Conservation (phyloP, 768 basidiomycete species). For the Agrocybe praecox region DNA sequence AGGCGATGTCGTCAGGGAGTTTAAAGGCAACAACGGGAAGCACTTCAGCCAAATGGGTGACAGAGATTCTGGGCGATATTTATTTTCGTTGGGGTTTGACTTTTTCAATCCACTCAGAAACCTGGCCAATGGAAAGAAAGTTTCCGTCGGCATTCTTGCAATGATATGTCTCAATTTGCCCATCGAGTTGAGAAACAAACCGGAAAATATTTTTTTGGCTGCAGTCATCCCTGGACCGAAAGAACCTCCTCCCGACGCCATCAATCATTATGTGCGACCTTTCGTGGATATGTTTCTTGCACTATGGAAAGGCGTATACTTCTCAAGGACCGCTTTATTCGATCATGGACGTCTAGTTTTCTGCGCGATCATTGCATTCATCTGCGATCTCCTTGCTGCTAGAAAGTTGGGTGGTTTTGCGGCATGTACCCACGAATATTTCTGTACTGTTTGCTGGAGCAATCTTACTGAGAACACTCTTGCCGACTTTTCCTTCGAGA, state of each 20-base stretch:
- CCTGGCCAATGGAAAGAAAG: conserved; percentile 19
- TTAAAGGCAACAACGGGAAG: neutral
- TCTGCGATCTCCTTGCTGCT: conserved; percentile 39
- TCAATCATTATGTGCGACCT: conserved; percentile 31
- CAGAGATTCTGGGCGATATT: neutral
- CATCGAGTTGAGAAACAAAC: conserved; percentile 26
- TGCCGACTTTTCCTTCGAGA: conserved; percentile 15
- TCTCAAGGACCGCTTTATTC: conserved; percentile 1
- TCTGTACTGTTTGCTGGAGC: conserved; percentile 16
- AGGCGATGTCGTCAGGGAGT: neutral
- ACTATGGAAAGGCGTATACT: conserved; percentile 7
- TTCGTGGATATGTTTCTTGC: conserved; percentile 27
- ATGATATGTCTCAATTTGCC: conserved; percentile 36
- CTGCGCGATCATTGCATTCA: conserved; percentile 25
- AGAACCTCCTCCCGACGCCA: conserved; percentile 24
- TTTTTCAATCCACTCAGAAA: conserved; percentile 36
- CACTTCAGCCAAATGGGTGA: neutral
- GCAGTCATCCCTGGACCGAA: conserved; percentile 30
- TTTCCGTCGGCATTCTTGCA: conserved; percentile 32
- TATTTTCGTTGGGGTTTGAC: conserved; percentile 30
- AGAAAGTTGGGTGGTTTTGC: conserved; percentile 23
- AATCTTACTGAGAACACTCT: conserved; percentile 7
- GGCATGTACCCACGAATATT: conserved; percentile 1
- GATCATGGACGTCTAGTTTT: conserved; percentile 18
- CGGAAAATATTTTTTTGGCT: conserved; percentile 33